These are phyloP conservation scores for Mycena vitilis DNA, from an alignment of 768 basidiomycete genomes.

Conservation along the genomic window DNA sequence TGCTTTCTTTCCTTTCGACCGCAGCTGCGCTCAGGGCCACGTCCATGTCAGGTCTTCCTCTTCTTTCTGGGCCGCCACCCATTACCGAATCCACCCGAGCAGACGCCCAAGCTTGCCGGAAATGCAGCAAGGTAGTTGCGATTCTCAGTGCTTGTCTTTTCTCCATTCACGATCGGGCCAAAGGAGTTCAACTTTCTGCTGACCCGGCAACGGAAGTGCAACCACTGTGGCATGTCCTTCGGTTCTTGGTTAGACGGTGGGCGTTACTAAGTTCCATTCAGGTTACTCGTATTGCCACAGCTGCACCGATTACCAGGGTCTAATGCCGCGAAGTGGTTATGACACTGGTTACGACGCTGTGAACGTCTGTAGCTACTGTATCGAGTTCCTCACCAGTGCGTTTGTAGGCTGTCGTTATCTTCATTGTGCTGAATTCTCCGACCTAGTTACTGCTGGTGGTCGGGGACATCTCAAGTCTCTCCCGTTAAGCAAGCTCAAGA, in stretches of 20 bases:
- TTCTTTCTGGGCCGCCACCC: slow-evolving; percentile 34
- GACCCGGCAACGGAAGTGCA: slow-evolving; percentile 25
- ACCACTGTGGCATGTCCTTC: slow-evolving; percentile 31
- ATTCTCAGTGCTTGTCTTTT: too few species aligned
- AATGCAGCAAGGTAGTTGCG: slow-evolving; percentile 32
- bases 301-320: slow-evolving; percentile 81
- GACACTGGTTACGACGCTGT: slow-evolving; percentile 72
- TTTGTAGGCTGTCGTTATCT: slow-evolving; percentile 15
- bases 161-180: neutral
- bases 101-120: slow-evolving; percentile 28
- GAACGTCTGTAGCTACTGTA: slow-evolving; percentile 79
- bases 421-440: slow-evolving; percentile 1
- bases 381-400: slow-evolving; percentile 76
- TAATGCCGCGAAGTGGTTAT: slow-evolving; percentile 72
- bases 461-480: slow-evolving; percentile 65
- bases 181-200: slow-evolving; percentile 36
- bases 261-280: slow-evolving; percentile 41
- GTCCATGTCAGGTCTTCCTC: slow-evolving; percentile 32
- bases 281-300: slow-evolving; percentile 79
- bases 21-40: neutral
- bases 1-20: neutral
- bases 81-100: slow-evolving; percentile 15
- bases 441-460: slow-evolving; percentile 76
- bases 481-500: slow-evolving; percentile 72
- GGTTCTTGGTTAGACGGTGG: slow-evolving; percentile 2